Percentiles rank a stretch among this genome's conserved stretches.
Conservation (phyloP, 2,329 filamentous ascomycete species). For the Arthrobotrys sinensis region DNA sequence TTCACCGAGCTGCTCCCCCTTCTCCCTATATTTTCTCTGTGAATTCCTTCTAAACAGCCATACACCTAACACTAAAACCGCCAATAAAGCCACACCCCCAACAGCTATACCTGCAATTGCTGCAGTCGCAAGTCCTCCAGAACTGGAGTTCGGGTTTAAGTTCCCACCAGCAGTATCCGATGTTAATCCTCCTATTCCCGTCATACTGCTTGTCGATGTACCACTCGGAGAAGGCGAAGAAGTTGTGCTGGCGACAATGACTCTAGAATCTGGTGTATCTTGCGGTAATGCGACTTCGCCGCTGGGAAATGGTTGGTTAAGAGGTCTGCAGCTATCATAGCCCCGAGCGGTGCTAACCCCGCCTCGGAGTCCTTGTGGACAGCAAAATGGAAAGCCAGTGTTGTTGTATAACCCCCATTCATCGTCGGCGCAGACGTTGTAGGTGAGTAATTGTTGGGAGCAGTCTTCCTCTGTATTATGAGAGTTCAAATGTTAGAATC, state of each 20-base stretch:
- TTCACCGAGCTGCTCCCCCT: not conserved
- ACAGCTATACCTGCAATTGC: constrained; percentile 33
- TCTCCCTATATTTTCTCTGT: not conserved
- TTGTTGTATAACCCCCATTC: constrained; percentile 43
- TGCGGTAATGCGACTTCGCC: constrained; percentile 22
- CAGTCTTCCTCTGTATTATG: constrained; percentile 30
- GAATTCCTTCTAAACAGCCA: constrained; percentile 2
- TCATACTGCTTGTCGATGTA: not conserved
- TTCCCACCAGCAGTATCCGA: not conserved
- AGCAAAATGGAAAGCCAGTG: constrained; percentile 48
- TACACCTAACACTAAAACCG: not conserved
- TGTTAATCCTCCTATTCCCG: not conserved
- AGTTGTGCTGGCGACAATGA: not conserved
- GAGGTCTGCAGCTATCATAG: constrained; percentile 18
- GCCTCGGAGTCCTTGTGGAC: constrained; percentile 6
- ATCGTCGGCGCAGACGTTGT: constrained; percentile 39
- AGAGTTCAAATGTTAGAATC: not conserved
- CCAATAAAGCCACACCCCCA: not conserved
- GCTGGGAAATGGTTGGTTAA: constrained; percentile 18
- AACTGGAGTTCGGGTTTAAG: not conserved
- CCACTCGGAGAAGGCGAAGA: not conserved
- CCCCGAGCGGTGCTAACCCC: not conserved
- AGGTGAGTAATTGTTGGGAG: constrained; percentile 12
- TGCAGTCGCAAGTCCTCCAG: not conserved
- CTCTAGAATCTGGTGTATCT: constrained; percentile 26